These are phyloP conservation scores for Tylopilus vinaceipallidus DNA, from an alignment of 768 basidiomycete genomes.

Conservation along the genomic window DNA sequence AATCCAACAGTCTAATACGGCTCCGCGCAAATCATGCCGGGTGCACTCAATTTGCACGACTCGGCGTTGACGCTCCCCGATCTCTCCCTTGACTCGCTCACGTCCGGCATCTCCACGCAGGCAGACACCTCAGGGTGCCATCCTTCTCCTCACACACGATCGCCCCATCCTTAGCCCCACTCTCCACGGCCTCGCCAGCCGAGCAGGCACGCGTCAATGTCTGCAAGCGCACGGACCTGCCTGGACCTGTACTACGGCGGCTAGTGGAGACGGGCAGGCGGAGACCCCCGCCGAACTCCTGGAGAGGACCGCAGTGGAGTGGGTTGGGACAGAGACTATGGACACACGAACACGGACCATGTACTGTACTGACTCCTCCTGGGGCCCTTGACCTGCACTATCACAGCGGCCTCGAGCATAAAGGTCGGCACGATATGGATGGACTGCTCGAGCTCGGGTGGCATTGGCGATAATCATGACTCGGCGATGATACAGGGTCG, in stretches of 20 bases:
- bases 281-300: too few relatives aligned
- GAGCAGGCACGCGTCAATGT: conserved; percentile 29
- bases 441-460: too few relatives aligned
- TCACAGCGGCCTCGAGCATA: too few relatives aligned
- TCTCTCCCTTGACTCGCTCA: conserved; percentile 57
- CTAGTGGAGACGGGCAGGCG: too few relatives aligned
- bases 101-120: conserved; percentile 52
- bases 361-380: too few relatives aligned
- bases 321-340: too few relatives aligned
- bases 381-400: too few relatives aligned
- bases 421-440: too few relatives aligned
- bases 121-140: conserved; percentile 42
- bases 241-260: conserved; percentile 39
- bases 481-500: too few relatives aligned
- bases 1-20: neutral
- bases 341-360: too few relatives aligned
- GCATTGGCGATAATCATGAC: too few relatives aligned
- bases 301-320: too few relatives aligned
- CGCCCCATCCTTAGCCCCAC: conserved; percentile 47
- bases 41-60: conserved; percentile 40
- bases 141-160: conserved; percentile 53
- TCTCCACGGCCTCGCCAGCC: conserved; percentile 51
- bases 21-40: conserved; percentile 45
- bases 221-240: conserved; percentile 40
- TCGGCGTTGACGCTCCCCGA: conserved; percentile 49